These are phyloP conservation scores for Gossypium thurberi DNA, from an alignment of 345 rosid species.

Conservation along the genomic window DNA sequence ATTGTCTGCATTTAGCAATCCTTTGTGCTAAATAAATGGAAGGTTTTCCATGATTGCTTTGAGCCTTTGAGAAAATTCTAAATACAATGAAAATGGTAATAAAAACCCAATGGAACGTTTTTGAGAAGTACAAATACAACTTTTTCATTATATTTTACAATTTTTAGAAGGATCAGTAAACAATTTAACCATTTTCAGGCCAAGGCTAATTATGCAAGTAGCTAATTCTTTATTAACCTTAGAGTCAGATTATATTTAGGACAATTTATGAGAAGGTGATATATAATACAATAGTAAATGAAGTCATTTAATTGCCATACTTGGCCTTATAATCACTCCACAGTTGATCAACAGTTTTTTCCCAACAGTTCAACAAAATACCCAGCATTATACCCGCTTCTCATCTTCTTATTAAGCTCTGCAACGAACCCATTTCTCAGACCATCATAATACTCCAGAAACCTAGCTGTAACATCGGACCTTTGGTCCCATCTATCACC, in stretches of 20 bases:
- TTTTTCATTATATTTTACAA: too few species aligned
- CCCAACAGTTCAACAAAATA: slow-evolving; percentile 49
- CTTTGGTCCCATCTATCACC: slow-evolving; percentile 71
- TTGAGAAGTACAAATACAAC: too few species aligned
- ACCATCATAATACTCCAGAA: slow-evolving; percentile 53
- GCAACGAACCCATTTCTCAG: slow-evolving; percentile 57
- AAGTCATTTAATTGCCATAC: slow-evolving; percentile 27
- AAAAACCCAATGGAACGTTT: too few species aligned
- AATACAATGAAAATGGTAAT: too few species aligned
- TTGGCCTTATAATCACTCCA: slow-evolving; percentile 68
- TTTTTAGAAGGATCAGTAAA: too few species aligned
- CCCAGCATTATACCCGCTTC: slow-evolving; percentile 32
- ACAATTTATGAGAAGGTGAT: not conserved
- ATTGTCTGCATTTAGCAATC: not conserved
- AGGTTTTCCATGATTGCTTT: not conserved
- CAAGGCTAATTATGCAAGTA: too few species aligned
- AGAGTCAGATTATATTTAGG: not conserved
- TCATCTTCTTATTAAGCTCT: slow-evolving; percentile 57
- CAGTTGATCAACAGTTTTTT: slow-evolving; percentile 51
- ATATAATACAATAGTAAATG: not conserved
- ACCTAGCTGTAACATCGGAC: slow-evolving; percentile 56
- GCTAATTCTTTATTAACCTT: not conserved
- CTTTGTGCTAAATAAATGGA: not conserved
- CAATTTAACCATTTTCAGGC: too few species aligned
- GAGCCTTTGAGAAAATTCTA: not conserved